Evolutionary conservation across 2,329 filamentous ascomycete genomes (phyloP).

Genomic region (Xylaria sp.): DNA sequence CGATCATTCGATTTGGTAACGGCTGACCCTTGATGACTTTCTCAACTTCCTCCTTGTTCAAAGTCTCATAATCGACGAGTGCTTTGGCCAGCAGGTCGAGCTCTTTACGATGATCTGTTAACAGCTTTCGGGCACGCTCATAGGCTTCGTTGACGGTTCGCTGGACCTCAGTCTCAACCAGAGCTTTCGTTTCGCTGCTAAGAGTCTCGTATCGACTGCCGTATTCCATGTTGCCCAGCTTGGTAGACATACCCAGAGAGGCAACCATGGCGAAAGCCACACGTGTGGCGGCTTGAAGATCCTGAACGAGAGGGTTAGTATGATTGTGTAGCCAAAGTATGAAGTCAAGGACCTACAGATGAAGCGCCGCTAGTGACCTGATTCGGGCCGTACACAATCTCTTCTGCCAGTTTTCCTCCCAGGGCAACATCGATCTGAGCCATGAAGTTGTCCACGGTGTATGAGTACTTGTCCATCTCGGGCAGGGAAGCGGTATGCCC

Average conservation of each 20-base stretch:
- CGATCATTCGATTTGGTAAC: constrained; percentile 74
- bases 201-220: constrained; percentile 81
- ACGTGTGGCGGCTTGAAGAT: constrained; percentile 83
- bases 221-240: constrained; percentile 90
- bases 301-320: constrained; percentile 61
- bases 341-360: constrained; percentile 63
- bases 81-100: constrained; percentile 89
- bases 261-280: constrained; percentile 91
- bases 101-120: constrained; percentile 81
- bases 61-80: constrained; percentile 92
- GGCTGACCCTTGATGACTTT: constrained; percentile 89
- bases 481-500: constrained; percentile 90
- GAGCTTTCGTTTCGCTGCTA: constrained; percentile 84
- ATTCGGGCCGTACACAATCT: constrained; percentile 90
- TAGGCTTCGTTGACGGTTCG: constrained; percentile 85
- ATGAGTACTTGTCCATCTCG: constrained; percentile 91
- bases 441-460: constrained; percentile 85
- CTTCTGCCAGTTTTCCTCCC: constrained; percentile 89
- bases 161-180: constrained; percentile 90
- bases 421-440: constrained; percentile 82
- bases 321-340: constrained; percentile 35
- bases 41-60: constrained; percentile 89
- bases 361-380: constrained; percentile 91
- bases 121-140: constrained; percentile 75
- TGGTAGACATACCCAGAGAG: constrained; percentile 86